Evolutionary conservation across 805 yeast species (phyloP).

Genomic region (Sungouiozyma ichnusensis): DNA sequence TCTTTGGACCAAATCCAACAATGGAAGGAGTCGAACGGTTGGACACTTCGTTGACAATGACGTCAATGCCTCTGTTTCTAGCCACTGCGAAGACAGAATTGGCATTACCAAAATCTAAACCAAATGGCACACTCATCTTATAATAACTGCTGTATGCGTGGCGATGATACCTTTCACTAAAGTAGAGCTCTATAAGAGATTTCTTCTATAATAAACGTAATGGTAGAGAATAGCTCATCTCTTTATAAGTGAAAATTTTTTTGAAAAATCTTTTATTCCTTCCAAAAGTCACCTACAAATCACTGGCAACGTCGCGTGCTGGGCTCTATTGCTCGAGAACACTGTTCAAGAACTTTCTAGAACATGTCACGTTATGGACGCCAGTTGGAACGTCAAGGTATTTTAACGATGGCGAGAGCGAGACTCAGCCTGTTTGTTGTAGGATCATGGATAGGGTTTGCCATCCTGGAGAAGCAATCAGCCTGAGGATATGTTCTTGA

Average conservation of each 20-base stretch:
- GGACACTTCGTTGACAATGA: constrained; percentile 96
- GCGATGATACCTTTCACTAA: too few species aligned
- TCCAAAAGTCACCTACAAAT: too few species aligned
- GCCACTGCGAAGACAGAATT: constrained; percentile 94
- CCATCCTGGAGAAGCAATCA: constrained; percentile 56
- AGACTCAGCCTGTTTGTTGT: constrained; percentile 20
- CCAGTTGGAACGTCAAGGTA: neutral
- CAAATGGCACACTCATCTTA: constrained; percentile 83
- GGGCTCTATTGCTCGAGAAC: neutral
- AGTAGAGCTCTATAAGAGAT: too few species aligned
- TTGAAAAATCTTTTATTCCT: neutral
- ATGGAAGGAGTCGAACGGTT: constrained; percentile 91
- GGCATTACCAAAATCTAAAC: constrained; percentile 95
- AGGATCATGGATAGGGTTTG: constrained; percentile 58
- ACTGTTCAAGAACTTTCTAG: neutral
- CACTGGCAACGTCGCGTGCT: too few species aligned
- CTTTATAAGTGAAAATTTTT: neutral
- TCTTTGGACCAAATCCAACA: constrained; percentile 84
- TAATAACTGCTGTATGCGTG: too few species aligned
- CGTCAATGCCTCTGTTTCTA: constrained; percentile 95
- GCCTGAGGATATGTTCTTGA: constrained; percentile 39
- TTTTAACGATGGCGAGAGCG: neutral
- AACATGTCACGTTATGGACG: neutral
- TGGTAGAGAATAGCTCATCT: neutral
- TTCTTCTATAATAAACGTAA: too few species aligned